phyloP scores from a whole-genome alignment of 768 basidiomycete genomes.

The Amanita fuliginea region DNA sequence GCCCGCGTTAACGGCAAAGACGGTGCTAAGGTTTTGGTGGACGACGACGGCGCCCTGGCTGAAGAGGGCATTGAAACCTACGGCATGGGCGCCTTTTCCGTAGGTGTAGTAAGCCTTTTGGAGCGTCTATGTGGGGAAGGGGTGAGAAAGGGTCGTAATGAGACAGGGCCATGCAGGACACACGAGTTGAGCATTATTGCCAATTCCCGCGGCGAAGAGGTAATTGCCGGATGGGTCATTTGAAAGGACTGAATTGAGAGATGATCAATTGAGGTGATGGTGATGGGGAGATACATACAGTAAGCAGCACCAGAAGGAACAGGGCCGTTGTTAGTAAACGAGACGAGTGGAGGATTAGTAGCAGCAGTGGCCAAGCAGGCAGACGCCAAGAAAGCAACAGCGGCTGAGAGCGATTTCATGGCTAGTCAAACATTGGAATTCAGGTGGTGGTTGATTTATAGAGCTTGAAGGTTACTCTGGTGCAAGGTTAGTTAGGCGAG shows the following conservation, averaged over 20 bases:
- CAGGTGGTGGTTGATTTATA: no score
- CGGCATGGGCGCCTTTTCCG: background rate
- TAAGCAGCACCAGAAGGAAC: background rate
- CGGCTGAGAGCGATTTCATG: background rate
- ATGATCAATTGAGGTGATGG: no score
- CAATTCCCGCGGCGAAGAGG: background rate
- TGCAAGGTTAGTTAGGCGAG: no score
- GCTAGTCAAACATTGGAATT: no score
- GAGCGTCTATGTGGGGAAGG: background rate
- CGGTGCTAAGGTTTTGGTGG: no score
- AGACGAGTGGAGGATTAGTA: background rate
- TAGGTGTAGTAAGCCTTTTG: background rate
- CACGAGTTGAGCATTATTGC: background rate
- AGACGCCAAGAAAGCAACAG: background rate
- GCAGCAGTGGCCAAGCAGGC: background rate
- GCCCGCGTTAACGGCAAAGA: no score
- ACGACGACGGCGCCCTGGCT: background rate
- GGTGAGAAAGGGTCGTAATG: background rate
- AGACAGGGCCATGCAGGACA: background rate
- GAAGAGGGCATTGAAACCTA: background rate
- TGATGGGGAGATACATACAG: background rate
- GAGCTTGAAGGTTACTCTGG: no score
- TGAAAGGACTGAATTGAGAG: background rate
- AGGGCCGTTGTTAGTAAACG: background rate
- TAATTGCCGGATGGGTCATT: background rate